These are phyloP conservation scores for Aristolochia contorta DNA, from an alignment of 164 flowering plant genomes.

Conservation along the genomic window DNA sequence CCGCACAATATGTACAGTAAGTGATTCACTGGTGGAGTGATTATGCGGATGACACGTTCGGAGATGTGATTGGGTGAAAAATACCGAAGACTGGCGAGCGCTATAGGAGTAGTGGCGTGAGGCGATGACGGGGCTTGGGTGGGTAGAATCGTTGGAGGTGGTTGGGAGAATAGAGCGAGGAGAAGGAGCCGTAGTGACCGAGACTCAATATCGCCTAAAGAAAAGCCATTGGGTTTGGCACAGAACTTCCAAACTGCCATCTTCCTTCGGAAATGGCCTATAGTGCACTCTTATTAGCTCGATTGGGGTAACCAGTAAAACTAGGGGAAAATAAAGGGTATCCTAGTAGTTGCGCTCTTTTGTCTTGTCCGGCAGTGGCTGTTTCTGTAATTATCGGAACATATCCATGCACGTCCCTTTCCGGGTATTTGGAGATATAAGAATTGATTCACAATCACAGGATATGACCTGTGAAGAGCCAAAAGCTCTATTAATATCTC, in stretches of 20 bases:
- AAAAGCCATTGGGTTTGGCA: neutral
- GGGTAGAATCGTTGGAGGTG: conserved; percentile 13
- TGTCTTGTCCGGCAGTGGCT: neutral
- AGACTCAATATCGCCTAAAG: neutral
- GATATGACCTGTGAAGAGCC: neutral
- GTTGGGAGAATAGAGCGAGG: conserved; percentile 4
- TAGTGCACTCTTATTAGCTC: too few species aligned
- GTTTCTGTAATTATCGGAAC: conserved; percentile 1
- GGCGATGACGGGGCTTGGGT: conserved; percentile 2
- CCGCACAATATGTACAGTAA: too few species aligned
- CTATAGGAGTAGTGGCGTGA: too few species aligned
- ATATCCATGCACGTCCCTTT: neutral
- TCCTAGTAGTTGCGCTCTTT: neutral
- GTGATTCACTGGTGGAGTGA: too few species aligned
- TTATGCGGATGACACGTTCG: too few species aligned
- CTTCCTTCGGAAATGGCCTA: too few species aligned
- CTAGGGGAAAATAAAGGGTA: neutral
- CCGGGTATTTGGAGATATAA: neutral
- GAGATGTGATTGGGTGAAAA: too few species aligned
- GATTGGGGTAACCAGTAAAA: neutral
- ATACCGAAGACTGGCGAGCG: too few species aligned
- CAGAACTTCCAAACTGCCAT: conserved; percentile 3
- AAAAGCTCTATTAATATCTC: conserved; percentile 3
- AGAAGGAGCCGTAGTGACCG: neutral
- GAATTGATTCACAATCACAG: neutral